Base-by-base conservation (phyloP, 768 basidiomycete species). In the Collybiopsis luxurians region DNA sequence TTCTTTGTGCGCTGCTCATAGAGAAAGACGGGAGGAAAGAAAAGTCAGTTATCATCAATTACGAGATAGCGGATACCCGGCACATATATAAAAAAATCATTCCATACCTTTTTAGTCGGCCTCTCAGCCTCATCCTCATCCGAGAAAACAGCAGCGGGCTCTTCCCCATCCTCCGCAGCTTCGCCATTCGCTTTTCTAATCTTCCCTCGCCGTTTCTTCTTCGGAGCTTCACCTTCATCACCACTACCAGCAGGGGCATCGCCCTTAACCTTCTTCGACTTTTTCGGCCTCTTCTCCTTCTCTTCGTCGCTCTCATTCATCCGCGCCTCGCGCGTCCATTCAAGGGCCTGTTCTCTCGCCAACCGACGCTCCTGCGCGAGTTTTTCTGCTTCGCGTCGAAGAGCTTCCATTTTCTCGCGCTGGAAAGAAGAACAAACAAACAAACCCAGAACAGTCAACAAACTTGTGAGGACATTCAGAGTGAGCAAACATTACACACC, bases 251-350 rank as follows among this genome's bases (percentile, higher is more conserved):
- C 54, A 30, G 40, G 26, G 6, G 19, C 81, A 3, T 79, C 80
- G 50, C 77, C 78, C 63, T 82, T 78, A 60, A 81, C 79, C 67
- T 75, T 83, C 59, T 73, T 77, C 2, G 75, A 61, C 60, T 85
- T 86, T 65, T 82, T 83, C 4, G 76, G 71, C 60, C 79, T 83
- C 49, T 79, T 78, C 67, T 92, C 91, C 47, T 83, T 82, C 63
- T 95, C 92, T 58, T 94, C 92, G 39, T 91, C 89, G 64, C 88
- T 86, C 30, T 80, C 87, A 71, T 78, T 75, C 62, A 84, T 79
- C 60, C 80, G 79, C 12, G 82, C 81, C 56, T 88, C 84, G 42
- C 81, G 71, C 19, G 85, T 86, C 90, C 90, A 93, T 68, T 86
- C 82, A 67, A 84, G 79, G 0, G 90, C 89, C 65, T 92, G 85